These are phyloP conservation scores for Phytophthora sp. DNA, from an alignment of 352 stramenopile species.

Conservation along the genomic window DNA sequence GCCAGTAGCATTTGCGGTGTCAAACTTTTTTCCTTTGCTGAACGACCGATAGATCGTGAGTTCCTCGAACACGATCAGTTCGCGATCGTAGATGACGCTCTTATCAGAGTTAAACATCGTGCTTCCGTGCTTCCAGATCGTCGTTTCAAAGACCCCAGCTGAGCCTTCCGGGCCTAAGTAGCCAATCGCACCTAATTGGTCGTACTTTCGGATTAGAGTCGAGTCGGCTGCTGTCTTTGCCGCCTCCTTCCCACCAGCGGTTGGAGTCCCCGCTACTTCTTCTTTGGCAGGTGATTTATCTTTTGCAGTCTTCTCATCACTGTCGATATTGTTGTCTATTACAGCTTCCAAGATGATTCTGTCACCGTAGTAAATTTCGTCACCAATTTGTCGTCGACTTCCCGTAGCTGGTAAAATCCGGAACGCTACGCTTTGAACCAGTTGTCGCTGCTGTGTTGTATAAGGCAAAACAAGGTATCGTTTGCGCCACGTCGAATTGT, in stretches of 20 bases:
- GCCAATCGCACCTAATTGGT: conserved; percentile 76
- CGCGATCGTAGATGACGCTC: conserved; percentile 75
- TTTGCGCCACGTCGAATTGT: conserved; percentile 83
- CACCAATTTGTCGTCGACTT: conserved; percentile 61
- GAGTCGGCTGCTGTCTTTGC: conserved; percentile 22
- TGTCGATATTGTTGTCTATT: conserved; percentile 20
- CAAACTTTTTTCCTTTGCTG: conserved; percentile 60
- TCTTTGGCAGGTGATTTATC: conserved; percentile 28
- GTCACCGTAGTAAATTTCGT: conserved; percentile 83
- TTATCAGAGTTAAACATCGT: conserved; percentile 87
- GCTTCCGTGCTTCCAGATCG: conserved; percentile 84
- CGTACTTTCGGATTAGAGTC: conserved; percentile 74
- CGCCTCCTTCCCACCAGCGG: conserved; percentile 12
- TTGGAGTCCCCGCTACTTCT: conserved; percentile 15
- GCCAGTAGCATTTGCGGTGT: conserved; percentile 25
- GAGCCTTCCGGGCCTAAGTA: conserved; percentile 83
- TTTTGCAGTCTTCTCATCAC: conserved; percentile 17
- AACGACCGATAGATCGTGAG: conserved; percentile 85
- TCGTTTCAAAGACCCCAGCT: conserved; percentile 79
- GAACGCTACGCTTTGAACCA: conserved; percentile 79
- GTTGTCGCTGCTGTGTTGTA: conserved; percentile 67
- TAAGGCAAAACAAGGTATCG: conserved; percentile 84
- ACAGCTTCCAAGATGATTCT: conserved; percentile 74
- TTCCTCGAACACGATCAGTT: conserved; percentile 81
- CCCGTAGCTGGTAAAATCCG: conserved; percentile 66